These are phyloP conservation scores for Dentipellis fragilis DNA, from an alignment of 768 basidiomycete species.

Conservation along the genomic window DNA sequence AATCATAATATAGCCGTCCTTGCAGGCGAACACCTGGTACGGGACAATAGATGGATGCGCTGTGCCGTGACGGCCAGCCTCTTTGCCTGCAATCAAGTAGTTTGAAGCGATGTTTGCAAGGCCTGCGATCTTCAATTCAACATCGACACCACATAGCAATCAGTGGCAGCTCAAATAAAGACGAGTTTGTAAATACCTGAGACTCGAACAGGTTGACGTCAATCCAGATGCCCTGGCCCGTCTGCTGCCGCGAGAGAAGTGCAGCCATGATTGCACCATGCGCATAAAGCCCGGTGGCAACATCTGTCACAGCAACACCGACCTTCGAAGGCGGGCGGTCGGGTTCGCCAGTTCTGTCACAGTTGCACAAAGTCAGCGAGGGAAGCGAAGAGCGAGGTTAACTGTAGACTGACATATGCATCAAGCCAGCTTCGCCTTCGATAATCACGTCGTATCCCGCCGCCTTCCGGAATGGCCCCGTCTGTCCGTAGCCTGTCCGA, in stretches of 20 bases:
- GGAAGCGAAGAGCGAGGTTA: conserved; percentile 5
- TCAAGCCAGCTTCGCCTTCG: conserved; percentile 73
- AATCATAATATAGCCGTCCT: conserved; percentile 86
- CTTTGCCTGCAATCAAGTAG: conserved; percentile 78
- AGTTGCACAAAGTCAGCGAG: conserved; percentile 3
- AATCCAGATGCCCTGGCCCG: conserved; percentile 83
- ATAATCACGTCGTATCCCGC: conserved; percentile 78
- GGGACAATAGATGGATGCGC: conserved; percentile 91
- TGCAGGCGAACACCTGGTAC: conserved; percentile 84
- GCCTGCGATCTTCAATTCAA: conserved; percentile 61
- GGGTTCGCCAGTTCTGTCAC: conserved; percentile 78
- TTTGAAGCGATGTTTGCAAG: conserved; percentile 90
- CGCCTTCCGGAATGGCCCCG: conserved; percentile 74
- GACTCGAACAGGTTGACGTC: conserved; percentile 91
- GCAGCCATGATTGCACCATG: conserved; percentile 92
- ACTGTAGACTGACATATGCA: conserved; percentile 67
- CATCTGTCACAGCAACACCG: conserved; percentile 90
- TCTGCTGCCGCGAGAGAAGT: conserved; percentile 69
- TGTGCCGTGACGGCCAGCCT: conserved; percentile 83
- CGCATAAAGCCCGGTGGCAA: conserved; percentile 81
- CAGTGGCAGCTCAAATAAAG: neutral
- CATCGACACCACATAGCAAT: neutral
- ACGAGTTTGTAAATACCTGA: conserved; percentile 41
- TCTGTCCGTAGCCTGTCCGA: conserved; percentile 66
- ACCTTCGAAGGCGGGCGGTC: conserved; percentile 85